Conservation (phyloP, 805 yeast species). For the Wickerhamiella vanderwaltii region DNA sequence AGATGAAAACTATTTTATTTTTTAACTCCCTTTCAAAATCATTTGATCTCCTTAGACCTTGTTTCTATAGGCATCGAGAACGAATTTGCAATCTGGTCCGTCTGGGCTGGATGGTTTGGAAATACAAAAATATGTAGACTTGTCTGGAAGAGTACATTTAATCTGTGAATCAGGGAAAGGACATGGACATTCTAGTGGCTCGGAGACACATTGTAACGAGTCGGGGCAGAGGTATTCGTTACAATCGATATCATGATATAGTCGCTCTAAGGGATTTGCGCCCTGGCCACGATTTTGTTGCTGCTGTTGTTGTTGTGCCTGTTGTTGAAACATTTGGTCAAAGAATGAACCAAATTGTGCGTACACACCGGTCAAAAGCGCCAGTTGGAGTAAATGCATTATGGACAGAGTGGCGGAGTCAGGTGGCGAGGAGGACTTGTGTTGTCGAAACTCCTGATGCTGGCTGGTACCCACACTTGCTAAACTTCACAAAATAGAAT, state of each 20-base stretch:
- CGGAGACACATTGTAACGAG: slow-evolving; percentile 63
- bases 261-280: slow-evolving; percentile 16
- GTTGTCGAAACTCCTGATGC: too few relatives aligned
- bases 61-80: slow-evolving; percentile 56
- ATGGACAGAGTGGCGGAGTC: slow-evolving; percentile 80
- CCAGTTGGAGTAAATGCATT: slow-evolving; percentile 38
- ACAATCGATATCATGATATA: slow-evolving; percentile 36
- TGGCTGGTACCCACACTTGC: too few relatives aligned
- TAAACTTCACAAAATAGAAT: too few relatives aligned
- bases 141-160: slow-evolving; percentile 65
- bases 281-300: slow-evolving; percentile 10
- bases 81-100: slow-evolving; percentile 71
- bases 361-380: neutral
- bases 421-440: too few relatives aligned
- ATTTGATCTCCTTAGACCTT: slow-evolving; percentile 32
- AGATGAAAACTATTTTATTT: too few relatives aligned
- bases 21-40: too few relatives aligned
- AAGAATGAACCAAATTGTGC: slow-evolving; percentile 36
- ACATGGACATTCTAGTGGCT: slow-evolving; percentile 73
- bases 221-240: slow-evolving; percentile 66
- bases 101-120: slow-evolving; percentile 58
- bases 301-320: slow-evolving; percentile 20
- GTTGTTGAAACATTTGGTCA: slow-evolving; percentile 30
- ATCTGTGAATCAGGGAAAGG: slow-evolving; percentile 76
- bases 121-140: slow-evolving; percentile 58